phyloP scores from a whole-genome alignment of 176 grass and related monocot species.

The Oryza meyeriana region DNA sequence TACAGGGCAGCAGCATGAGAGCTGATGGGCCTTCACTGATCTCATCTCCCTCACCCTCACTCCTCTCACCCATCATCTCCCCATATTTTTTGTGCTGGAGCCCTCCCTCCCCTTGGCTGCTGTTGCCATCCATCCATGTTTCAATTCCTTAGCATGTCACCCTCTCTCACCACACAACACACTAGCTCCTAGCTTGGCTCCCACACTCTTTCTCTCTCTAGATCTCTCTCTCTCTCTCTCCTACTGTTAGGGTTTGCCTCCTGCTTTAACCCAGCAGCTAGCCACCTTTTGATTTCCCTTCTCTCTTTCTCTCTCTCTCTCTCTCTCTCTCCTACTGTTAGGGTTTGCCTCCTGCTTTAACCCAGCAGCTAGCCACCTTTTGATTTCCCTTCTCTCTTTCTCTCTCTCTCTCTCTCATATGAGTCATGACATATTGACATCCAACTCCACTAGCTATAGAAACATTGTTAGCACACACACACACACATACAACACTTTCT shows the following conservation, averaged over 20 bases:
- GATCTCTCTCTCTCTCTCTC: neutral
- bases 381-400: neutral
- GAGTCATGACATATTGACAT: constrained; percentile 29
- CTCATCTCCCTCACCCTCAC: neutral
- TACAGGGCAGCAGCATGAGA: constrained; percentile 34
- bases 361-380: constrained; percentile 23
- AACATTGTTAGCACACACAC: neutral
- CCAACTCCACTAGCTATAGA: constrained; percentile 32
- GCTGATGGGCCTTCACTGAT: neutral
- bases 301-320: neutral
- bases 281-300: constrained; percentile 18
- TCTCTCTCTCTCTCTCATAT: constrained; percentile 11
- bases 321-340: constrained; percentile 45
- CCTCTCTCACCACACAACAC: constrained; percentile 20
- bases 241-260: constrained; percentile 53
- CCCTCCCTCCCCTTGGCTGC: constrained; percentile 23
- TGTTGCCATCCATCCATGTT: constrained; percentile 21
- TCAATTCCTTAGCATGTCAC: constrained; percentile 29
- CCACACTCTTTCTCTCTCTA: neutral
- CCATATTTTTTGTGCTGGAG: constrained; percentile 31
- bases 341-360: constrained; percentile 35
- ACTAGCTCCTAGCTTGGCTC: neutral
- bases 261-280: constrained; percentile 19
- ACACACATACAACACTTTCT: neutral
- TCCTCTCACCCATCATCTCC: neutral